A percentile compares a stretch with the other conserved stretches of the same genome.
phyloP scores from a whole-genome alignment of 1,139 yeast species.

The Yamadazyma sp. region DNA sequence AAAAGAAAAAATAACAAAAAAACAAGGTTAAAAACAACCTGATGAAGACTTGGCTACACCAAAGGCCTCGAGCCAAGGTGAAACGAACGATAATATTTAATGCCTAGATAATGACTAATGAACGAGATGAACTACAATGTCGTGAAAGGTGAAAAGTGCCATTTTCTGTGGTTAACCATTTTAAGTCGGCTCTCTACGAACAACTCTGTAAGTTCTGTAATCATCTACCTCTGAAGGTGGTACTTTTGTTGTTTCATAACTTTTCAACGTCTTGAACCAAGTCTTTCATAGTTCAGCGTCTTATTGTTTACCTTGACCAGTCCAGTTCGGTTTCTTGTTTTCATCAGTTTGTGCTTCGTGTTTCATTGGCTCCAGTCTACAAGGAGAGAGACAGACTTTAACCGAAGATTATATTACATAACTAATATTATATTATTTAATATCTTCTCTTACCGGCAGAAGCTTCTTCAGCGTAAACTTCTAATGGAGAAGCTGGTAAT shows the following conservation, averaged over 20 bases:
- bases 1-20: conserved; percentile 20
- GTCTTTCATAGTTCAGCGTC: too few relatives aligned
- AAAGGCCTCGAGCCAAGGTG: conserved; percentile 12
- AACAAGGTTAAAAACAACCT: conserved; percentile 4
- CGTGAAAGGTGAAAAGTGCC: too few relatives aligned
- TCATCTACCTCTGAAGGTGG: too few relatives aligned
- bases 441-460: conserved; percentile 74
- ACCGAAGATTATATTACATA: background rate
- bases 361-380: too few relatives aligned
- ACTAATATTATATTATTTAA: conserved; percentile 26
- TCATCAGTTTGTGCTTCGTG: too few relatives aligned
- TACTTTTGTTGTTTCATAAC: too few relatives aligned
- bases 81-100: conserved; percentile 9
- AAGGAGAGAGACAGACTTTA: too few relatives aligned
- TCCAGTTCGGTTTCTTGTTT: too few relatives aligned
- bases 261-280: too few relatives aligned
- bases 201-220: too few relatives aligned
- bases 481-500: conserved; percentile 90
- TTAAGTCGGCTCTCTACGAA: too few relatives aligned
- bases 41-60: conserved; percentile 6
- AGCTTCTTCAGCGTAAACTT: conserved; percentile 86
- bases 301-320: too few relatives aligned
- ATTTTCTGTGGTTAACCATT: background rate
- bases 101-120: conserved; percentile 4
- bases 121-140: conserved; percentile 1